phyloP scores from a whole-genome alignment of 768 basidiomycete species.

The Tylopilus vinaceipallidus region DNA sequence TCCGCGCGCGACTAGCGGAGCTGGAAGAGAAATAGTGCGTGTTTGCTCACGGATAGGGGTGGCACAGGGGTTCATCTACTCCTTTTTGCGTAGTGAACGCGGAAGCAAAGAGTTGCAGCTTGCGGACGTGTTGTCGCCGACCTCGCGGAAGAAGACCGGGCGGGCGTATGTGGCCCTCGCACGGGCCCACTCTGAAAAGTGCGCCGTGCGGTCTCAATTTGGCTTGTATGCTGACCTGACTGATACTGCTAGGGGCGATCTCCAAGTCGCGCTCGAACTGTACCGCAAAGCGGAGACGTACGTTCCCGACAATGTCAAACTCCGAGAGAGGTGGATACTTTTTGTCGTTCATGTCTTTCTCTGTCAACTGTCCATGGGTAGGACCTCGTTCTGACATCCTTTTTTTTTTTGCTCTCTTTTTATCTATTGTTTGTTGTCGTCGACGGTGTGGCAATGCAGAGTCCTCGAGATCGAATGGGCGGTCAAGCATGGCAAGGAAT shows the following conservation, averaged over 20 bases:
- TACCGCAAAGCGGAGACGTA: conserved; percentile 81
- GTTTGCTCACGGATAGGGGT: too few species aligned
- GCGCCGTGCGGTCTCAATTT: conserved; percentile 21
- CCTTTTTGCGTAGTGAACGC: conserved; percentile 45
- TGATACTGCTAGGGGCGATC: conserved; percentile 55
- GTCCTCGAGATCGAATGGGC: conserved; percentile 84
- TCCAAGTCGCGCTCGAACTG: conserved; percentile 76
- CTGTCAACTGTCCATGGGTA: conserved; percentile 45
- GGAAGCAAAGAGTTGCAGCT: conserved; percentile 59
- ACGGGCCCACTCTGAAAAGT: conserved; percentile 80
- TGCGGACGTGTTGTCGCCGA: conserved; percentile 64
- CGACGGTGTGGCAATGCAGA: too few species aligned
- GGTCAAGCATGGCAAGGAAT: conserved; percentile 58
- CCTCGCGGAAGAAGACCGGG: conserved; percentile 79
- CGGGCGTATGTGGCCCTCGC: conserved; percentile 83
- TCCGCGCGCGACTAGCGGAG: conserved; percentile 61
- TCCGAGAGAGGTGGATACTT: conserved; percentile 85
- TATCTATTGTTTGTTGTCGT: too few species aligned
- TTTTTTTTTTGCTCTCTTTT: conserved; percentile 26
- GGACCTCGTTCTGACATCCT: conserved; percentile 42
- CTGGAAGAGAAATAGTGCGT: conserved; percentile 74
- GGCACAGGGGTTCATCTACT: conserved; percentile 19
- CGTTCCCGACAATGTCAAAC: conserved; percentile 82
- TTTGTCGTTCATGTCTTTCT: conserved; percentile 66
- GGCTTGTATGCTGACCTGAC: background rate